A percentile compares a stretch with the other conserved stretches of the same genome.
Conservation (phyloP, 2,329 filamentous ascomycete genomes). For the Leptographium procerum region DNA sequence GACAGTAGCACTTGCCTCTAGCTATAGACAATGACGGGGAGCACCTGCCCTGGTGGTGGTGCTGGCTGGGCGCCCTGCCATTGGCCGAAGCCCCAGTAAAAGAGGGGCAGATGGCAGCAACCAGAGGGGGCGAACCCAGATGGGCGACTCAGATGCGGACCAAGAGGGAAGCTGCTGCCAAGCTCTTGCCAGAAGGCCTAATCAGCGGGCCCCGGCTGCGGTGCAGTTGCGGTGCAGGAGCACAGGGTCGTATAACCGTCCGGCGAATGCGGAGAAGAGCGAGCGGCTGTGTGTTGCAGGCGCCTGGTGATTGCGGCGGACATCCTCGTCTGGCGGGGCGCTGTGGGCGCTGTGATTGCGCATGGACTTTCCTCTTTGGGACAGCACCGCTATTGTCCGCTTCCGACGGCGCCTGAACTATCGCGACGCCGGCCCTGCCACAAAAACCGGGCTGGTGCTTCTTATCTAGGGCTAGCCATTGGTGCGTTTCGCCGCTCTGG, state of each 20-base stretch:
- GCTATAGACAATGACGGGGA: background rate
- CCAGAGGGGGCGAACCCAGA: too few species aligned
- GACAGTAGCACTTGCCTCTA: background rate
- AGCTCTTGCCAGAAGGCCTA: too few species aligned
- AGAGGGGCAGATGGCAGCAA: background rate
- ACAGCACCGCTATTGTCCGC: background rate
- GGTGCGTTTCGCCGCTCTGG: background rate
- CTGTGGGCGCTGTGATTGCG: background rate
- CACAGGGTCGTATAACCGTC: too few species aligned
- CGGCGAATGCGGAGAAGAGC: background rate
- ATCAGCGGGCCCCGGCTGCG: background rate
- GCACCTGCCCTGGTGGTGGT: background rate
- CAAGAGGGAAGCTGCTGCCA: too few species aligned
- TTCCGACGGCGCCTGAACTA: background rate
- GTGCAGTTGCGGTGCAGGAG: background rate
- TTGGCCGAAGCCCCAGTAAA: background rate
- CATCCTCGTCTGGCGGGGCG: too few species aligned
- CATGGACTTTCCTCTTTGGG: background rate
- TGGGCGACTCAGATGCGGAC: too few species aligned
- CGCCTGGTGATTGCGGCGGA: too few species aligned
- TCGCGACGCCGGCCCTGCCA: background rate
- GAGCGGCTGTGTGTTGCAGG: background rate
- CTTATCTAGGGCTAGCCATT: background rate
- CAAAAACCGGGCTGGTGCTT: too few species aligned
- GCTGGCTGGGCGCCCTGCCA: too few species aligned